A percentile compares a stretch with the other conserved stretches of the same genome.
phyloP scores from a whole-genome alignment of 345 rosid genomes.

The Passiflora organensis region DNA sequence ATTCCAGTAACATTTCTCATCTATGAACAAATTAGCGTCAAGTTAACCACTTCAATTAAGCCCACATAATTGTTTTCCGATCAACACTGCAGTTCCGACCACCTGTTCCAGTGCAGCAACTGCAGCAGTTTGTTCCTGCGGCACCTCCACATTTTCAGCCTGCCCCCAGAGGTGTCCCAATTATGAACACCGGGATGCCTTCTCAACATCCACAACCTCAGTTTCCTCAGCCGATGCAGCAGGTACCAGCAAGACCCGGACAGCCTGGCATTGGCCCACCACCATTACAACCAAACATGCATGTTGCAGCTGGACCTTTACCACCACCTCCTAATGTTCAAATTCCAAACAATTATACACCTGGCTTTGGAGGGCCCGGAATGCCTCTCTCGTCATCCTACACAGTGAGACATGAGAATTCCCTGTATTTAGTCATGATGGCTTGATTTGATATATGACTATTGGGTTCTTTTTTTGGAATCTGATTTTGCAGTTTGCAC shows the following conservation, averaged over 20 bases:
- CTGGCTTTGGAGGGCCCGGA: conserved; percentile 56
- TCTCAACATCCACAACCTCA: conserved; percentile 61
- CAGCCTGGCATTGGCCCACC: conserved; percentile 53
- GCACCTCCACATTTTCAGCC: conserved; percentile 71
- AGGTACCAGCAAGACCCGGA: conserved; percentile 53
- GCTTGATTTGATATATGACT: conserved; percentile 13
- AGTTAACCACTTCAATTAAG: conserved; percentile 3
- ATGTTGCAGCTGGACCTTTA: conserved; percentile 43
- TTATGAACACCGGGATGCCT: conserved; percentile 64
- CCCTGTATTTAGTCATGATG: background rate
- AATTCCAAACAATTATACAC: conserved; percentile 39
- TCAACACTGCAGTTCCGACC: conserved; percentile 58
- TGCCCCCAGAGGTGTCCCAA: conserved; percentile 46
- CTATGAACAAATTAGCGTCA: conserved; percentile 2
- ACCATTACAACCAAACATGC: conserved; percentile 45
- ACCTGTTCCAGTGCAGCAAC: conserved; percentile 48
- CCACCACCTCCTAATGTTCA: conserved; percentile 49
- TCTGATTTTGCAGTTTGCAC: conserved; percentile 49
- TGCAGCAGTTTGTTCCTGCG: conserved; percentile 58
- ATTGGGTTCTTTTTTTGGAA: conserved; percentile 12
- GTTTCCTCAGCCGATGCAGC: conserved; percentile 57
- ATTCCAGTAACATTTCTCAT: conserved; percentile 54
- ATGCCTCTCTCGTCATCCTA: conserved; percentile 53
- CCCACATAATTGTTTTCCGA: conserved; percentile 2
- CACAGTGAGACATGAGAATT: conserved; percentile 45